Percentiles rank a stretch among this genome's conserved stretches.
phyloP scores from a whole-genome alignment of 805 yeast genomes.

The Grigorovia yakushimaensis region DNA sequence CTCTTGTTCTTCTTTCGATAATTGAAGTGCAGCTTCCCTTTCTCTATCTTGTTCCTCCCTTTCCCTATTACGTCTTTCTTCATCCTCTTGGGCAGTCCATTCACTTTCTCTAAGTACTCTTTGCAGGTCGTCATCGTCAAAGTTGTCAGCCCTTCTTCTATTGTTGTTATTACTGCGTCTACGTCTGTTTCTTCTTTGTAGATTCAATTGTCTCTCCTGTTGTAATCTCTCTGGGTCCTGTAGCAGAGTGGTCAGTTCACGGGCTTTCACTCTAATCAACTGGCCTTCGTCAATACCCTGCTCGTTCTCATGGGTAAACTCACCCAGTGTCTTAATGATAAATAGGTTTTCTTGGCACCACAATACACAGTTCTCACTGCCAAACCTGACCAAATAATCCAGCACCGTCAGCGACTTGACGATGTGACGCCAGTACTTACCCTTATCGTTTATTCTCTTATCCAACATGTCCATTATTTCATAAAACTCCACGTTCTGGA shows the following conservation, averaged over 20 bases:
- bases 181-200: slow-evolving; percentile 25
- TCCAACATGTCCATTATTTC: slow-evolving; percentile 94
- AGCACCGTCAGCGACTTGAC: slow-evolving; percentile 81
- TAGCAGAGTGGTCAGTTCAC: slow-evolving; percentile 69
- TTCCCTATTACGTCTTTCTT: slow-evolving; percentile 37
- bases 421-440: slow-evolving; percentile 95
- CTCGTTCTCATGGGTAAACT: slow-evolving; percentile 76
- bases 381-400: slow-evolving; percentile 77
- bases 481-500: slow-evolving; percentile 60
- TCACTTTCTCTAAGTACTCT: slow-evolving; percentile 73
- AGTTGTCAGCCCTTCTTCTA: slow-evolving; percentile 12
- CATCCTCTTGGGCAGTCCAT: slow-evolving; percentile 78
- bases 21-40: slow-evolving; percentile 19
- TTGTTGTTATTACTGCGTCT: slow-evolving; percentile 15
- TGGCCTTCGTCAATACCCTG: slow-evolving; percentile 78
- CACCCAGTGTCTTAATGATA: slow-evolving; percentile 82
- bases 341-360: slow-evolving; percentile 91
- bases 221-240: slow-evolving; percentile 73
- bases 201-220: slow-evolving; percentile 48
- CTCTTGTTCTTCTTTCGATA: slow-evolving; percentile 25
- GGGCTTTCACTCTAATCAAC: slow-evolving; percentile 79
- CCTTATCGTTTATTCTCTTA: slow-evolving; percentile 86
- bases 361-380: slow-evolving; percentile 78
- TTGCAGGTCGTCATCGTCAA: slow-evolving; percentile 66
- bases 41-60: slow-evolving; percentile 21